phyloP scores from a whole-genome alignment of 2,329 filamentous ascomycete species.

The Scedosporium apiospermum region DNA sequence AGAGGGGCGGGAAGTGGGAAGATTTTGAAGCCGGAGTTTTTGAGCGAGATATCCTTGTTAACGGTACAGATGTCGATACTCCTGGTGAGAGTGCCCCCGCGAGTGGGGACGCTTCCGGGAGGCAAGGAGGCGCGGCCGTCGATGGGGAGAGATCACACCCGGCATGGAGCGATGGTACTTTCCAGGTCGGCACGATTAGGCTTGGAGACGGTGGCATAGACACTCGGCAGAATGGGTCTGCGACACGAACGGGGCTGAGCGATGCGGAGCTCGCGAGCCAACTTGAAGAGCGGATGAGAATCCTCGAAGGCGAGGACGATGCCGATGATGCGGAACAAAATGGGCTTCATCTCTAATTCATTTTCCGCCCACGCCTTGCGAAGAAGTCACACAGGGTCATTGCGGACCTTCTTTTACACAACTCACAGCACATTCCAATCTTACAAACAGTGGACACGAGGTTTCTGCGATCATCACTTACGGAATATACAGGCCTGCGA shows the following conservation, averaged over 20 bases:
- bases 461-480: no score
- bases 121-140: conserved; percentile 6
- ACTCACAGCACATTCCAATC: no score
- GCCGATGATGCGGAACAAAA: conserved; percentile 16
- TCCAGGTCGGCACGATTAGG: conserved; percentile 46
- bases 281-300: conserved; percentile 44
- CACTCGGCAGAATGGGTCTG: background rate
- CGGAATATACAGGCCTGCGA: no score
- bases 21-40: conserved; percentile 40
- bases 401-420: no score
- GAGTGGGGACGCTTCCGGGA: conserved; percentile 11
- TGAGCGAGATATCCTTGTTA: conserved; percentile 17
- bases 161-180: conserved; percentile 55
- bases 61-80: conserved; percentile 2
- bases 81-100: conserved; percentile 4
- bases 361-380: conserved; percentile 10
- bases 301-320: conserved; percentile 31
- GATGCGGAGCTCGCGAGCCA: conserved; percentile 50
- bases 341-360: conserved; percentile 50
- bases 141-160: conserved; percentile 18
- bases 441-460: no score
- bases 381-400: conserved; percentile 20
- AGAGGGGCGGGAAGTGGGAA: conserved; percentile 44
- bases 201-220: conserved; percentile 7
- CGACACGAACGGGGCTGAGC: conserved; percentile 36